phyloP scores from a whole-genome alignment of 2,329 filamentous ascomycete species.

The Microcyclospora pomicola region DNA sequence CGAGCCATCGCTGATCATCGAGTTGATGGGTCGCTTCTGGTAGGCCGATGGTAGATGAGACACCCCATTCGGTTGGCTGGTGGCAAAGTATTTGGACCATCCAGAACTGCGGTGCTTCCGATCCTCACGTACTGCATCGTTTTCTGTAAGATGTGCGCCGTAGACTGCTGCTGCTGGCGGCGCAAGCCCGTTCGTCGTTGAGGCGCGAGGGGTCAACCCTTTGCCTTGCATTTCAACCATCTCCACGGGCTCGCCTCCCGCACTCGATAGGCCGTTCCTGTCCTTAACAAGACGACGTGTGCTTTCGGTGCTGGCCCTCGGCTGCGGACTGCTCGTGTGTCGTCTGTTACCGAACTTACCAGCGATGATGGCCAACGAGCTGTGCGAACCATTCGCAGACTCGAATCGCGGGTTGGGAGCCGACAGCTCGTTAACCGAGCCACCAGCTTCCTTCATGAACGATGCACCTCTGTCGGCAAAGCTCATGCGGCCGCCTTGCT shows the following conservation, averaged over 20 bases:
- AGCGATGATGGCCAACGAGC: slow-evolving; percentile 35
- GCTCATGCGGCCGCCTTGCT: slow-evolving; percentile 28
- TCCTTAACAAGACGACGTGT: slow-evolving; percentile 48
- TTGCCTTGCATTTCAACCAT: slow-evolving; percentile 31
- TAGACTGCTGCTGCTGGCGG: slow-evolving; percentile 1
- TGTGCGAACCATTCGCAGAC: slow-evolving; percentile 14
- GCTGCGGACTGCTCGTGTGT: slow-evolving; percentile 27
- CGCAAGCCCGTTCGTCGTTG: slow-evolving; percentile 1
- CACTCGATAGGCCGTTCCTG: slow-evolving; percentile 30
- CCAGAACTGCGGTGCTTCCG: slow-evolving; percentile 42
- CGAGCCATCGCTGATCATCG: slow-evolving; percentile 37
- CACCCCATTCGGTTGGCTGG: slow-evolving; percentile 21
- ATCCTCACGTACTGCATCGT: slow-evolving; percentile 4
- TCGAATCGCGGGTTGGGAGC: slow-evolving; percentile 1
- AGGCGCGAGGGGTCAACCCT: slow-evolving; percentile 19
- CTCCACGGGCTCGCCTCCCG: slow-evolving; percentile 28
- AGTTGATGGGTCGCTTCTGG: slow-evolving; percentile 23
- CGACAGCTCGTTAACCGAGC: slow-evolving; percentile 22
- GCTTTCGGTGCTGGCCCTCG: slow-evolving; percentile 44
- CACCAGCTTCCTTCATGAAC: slow-evolving; percentile 39
- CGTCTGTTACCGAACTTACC: slow-evolving; percentile 43
- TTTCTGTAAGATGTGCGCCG: not conserved
- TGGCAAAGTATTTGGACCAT: slow-evolving; percentile 25
- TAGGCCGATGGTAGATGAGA: slow-evolving; percentile 20
- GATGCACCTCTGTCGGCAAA: slow-evolving; percentile 38